Base-by-base conservation (phyloP, 768 basidiomycete species). In the Postia placenta region DNA sequence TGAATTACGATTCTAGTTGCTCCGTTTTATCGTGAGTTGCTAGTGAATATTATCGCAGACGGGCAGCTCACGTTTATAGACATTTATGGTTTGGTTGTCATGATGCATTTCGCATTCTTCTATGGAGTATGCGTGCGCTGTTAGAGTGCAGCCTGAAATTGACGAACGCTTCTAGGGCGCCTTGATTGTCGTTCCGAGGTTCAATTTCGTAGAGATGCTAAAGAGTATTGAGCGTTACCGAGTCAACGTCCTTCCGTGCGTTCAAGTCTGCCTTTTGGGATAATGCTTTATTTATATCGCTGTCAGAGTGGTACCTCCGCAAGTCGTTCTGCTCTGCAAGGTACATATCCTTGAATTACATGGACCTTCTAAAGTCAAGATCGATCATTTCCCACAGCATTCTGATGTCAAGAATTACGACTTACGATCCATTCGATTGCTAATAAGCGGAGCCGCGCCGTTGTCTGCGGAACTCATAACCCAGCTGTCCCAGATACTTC, bases 71-170 rank as follows among this genome's bases (percentile, higher is more conserved):
- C 6, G 7, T 49, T 55, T 67, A 64, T 51, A 78, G 83, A 85
- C 56, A 82, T 83, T 6, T 85, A 83, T 60, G 82, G 83, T 19
- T 60, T 85, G 19, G 70, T 81, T 19, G 73, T 79, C 47, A 79
- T 76, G 59, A 77, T 81, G 30, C 83, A 84, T 58, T 75, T 69
- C 39, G 63, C 74, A 30, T 51, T 85, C 26, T 84, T 78, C 56
- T 67, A 69, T 42, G 75, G 72, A 40, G 80, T 83, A 60, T 49
- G 76, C 62, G 9, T 57, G 63, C 11, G 41, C 61, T 22, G 55
- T 58, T 5, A 59, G 54, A 42, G 53, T 35, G 64, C 61, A 54
- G 63, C 64, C 28, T 55, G 59, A 20, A 50, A 47, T 27, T 60
- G 63, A 44, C 49, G 3, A 5, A n/a, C 42, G 20, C 45, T 48